Evolutionary conservation across 139 green algal genomes (phyloP).

Genomic region (Chlorella vulgaris): DNA sequence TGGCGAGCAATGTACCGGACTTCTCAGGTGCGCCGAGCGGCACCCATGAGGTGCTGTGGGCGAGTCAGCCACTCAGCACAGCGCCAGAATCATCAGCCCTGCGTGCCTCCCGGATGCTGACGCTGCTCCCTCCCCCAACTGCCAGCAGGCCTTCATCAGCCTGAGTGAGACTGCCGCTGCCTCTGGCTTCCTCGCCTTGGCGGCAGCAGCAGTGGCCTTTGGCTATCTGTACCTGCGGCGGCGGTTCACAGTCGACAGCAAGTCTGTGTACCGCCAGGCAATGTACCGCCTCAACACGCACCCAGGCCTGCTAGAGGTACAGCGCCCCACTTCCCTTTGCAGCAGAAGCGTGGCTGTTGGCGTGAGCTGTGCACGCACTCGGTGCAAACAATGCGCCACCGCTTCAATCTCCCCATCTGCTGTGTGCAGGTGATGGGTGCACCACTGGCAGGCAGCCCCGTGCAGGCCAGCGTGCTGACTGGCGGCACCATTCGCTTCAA

Average conservation of each 20-base stretch:
- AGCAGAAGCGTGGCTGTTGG: too few relatives aligned
- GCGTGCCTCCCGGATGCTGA: not conserved
- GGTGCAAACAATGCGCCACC: too few relatives aligned
- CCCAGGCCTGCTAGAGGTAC: slow-evolving; percentile 68
- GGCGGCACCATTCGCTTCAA: slow-evolving; percentile 67
- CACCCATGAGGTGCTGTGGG: too few relatives aligned
- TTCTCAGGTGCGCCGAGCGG: not conserved
- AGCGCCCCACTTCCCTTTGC: not conserved
- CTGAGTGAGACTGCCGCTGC: not conserved
- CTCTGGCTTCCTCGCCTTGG: slow-evolving; percentile 41
- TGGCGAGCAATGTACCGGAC: slow-evolving; percentile 44
- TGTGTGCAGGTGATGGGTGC: slow-evolving; percentile 75
- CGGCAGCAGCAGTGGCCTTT: slow-evolving; percentile 47
- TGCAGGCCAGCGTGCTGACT: slow-evolving; percentile 68
- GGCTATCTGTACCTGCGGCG: slow-evolving; percentile 45
- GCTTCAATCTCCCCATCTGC: too few relatives aligned
- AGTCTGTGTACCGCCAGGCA: slow-evolving; percentile 65
- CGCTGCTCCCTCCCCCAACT: not conserved
- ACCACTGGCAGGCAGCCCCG: slow-evolving; percentile 63
- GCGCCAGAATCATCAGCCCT: too few relatives aligned
- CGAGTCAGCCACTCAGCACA: too few relatives aligned
- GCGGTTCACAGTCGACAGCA: slow-evolving; percentile 54
- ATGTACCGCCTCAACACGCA: slow-evolving; percentile 72
- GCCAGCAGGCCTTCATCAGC: not conserved
- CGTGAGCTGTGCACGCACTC: too few relatives aligned